Evolutionary conservation across 2,329 filamentous ascomycete genomes (phyloP).

Genomic region (Neonectria sp.): DNA sequence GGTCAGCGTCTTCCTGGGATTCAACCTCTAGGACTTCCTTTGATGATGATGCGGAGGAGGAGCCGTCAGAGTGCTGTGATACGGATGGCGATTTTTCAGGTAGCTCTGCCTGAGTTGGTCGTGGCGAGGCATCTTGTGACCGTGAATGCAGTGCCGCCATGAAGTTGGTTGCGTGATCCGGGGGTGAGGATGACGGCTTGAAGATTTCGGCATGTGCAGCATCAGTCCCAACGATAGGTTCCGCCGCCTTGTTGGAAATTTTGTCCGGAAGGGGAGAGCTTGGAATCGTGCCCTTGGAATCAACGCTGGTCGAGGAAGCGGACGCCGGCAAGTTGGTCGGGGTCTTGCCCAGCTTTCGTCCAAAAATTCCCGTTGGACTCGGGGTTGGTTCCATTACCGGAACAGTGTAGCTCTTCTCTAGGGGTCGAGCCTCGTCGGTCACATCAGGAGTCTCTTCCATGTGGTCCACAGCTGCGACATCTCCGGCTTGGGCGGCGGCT

Average conservation of each 20-base stretch:
- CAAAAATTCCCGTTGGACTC: conserved; percentile 62
- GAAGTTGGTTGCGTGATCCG: conserved; percentile 72
- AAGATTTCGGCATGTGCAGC: conserved; percentile 76
- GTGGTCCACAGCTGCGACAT: conserved; percentile 63
- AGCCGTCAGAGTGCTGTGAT: conserved; percentile 61
- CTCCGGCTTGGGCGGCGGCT: conserved; percentile 56
- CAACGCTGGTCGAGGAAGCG: conserved; percentile 64
- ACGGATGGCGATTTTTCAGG: conserved; percentile 55
- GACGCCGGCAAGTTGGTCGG: conserved; percentile 51
- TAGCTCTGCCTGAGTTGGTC: conserved; percentile 58
- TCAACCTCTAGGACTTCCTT: conserved; percentile 60
- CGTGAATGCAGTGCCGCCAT: conserved; percentile 79
- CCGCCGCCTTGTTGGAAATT: conserved; percentile 64
- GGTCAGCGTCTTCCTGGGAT: conserved; percentile 49
- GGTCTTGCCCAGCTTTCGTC: conserved; percentile 62
- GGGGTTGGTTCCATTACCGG: conserved; percentile 58
- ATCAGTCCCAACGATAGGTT: conserved; percentile 78
- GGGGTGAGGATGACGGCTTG: conserved; percentile 68
- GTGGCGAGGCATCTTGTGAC: conserved; percentile 69
- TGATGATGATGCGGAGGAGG: conserved; percentile 66
- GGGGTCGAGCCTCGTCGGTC: conserved; percentile 58
- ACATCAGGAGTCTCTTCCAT: conserved; percentile 59
- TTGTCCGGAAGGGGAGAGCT: conserved; percentile 54
- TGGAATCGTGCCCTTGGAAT: conserved; percentile 59
- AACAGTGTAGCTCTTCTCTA: conserved; percentile 71